A percentile compares a stretch with the other conserved stretches of the same genome.
Evolutionary conservation across 768 basidiomycete genomes (phyloP).

Genomic region (Collybia sp.): DNA sequence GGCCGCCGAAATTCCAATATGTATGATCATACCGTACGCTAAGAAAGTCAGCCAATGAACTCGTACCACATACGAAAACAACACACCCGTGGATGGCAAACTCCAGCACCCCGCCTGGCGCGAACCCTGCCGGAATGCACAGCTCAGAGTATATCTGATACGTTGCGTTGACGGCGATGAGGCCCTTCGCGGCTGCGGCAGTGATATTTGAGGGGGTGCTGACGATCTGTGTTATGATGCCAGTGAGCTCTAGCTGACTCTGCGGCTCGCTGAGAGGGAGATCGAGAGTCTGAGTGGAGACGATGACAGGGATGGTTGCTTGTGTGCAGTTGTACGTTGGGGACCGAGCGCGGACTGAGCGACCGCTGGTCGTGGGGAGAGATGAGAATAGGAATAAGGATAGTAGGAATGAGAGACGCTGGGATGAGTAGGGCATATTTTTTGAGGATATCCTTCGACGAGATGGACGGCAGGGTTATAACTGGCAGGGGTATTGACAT

Average conservation of each 20-base stretch:
- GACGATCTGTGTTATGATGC: conserved; percentile 1
- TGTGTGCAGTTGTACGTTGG: neutral
- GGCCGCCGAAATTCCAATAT: conserved; percentile 17
- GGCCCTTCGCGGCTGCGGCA: neutral
- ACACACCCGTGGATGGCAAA: conserved; percentile 17
- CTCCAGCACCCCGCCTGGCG: conserved; percentile 7
- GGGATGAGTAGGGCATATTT: too few species aligned
- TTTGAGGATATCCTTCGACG: too few species aligned
- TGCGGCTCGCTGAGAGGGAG: neutral
- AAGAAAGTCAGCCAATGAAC: neutral
- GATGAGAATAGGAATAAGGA: too few species aligned
- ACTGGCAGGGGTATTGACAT: too few species aligned
- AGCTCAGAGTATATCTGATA: conserved; percentile 5
- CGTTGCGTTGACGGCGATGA: neutral
- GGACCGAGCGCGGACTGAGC: too few species aligned
- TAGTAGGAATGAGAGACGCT: too few species aligned
- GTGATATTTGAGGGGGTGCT: conserved; percentile 4
- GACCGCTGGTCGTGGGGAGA: too few species aligned
- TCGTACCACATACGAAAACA: neutral
- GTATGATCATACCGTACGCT: conserved; percentile 17
- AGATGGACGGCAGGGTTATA: too few species aligned
- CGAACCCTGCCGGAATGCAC: conserved; percentile 8
- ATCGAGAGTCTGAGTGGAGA: conserved; percentile 1
- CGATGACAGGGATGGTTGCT: conserved; percentile 1
- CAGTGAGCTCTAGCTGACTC: conserved; percentile 1